These are phyloP conservation scores for Russula virescens DNA, from an alignment of 768 basidiomycete genomes.

Conservation along the genomic window DNA sequence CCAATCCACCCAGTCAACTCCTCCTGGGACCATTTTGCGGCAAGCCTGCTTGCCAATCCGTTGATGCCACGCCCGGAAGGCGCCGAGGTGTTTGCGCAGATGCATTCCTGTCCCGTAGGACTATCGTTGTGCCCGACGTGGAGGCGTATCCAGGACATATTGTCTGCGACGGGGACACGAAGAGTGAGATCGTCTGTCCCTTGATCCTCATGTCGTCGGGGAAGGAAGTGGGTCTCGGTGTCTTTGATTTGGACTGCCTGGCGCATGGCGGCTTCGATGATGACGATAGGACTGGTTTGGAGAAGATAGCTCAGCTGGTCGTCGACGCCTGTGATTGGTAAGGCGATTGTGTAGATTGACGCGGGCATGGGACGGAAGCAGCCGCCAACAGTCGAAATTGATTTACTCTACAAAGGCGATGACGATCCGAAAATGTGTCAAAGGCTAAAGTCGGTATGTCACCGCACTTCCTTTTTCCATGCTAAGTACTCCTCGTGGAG, in stretches of 20 bases:
- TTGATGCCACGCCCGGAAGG: conserved; percentile 49
- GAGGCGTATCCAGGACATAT: conserved; percentile 86
- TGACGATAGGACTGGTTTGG: conserved; percentile 39
- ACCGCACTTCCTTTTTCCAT: conserved; percentile 35
- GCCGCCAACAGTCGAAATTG: conserved; percentile 4
- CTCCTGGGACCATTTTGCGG: conserved; percentile 85
- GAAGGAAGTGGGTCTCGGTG: conserved; percentile 37
- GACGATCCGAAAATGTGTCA: conserved; percentile 20
- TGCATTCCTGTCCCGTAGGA: conserved; percentile 51
- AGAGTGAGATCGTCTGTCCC: conserved; percentile 87
- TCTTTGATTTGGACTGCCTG: conserved; percentile 41
- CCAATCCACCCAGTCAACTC: conserved; percentile 32
- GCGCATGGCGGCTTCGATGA: conserved; percentile 37
- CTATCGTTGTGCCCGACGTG: conserved; percentile 72
- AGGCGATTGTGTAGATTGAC: conserved; percentile 10
- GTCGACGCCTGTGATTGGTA: conserved; percentile 28
- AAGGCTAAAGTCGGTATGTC: conserved; percentile 6
- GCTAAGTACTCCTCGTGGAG: conserved; percentile 71
- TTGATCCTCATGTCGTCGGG: conserved; percentile 40
- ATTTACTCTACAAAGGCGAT: conserved; percentile 3
- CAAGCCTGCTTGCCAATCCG: conserved; percentile 86
- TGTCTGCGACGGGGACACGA: conserved; percentile 86
- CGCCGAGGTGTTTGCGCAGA: conserved; percentile 82
- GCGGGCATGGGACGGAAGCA: conserved; percentile 13
- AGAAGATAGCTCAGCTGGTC: conserved; percentile 35